Base-by-base conservation (phyloP, 768 basidiomycete species). In the Psilocybe cyanescens region DNA sequence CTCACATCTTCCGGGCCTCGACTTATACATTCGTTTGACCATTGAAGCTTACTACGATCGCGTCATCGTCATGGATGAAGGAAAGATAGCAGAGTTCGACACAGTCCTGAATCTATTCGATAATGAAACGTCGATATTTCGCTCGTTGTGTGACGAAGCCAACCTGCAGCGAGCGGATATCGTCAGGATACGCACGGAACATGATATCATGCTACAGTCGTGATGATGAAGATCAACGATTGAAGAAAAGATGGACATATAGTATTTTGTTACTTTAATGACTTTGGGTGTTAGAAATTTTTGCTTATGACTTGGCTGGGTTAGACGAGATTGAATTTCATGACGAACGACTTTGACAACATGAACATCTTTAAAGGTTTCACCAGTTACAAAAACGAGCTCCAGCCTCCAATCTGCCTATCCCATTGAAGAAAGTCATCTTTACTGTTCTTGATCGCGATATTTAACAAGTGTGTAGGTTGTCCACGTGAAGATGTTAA, bases 41-140 rank as follows among this genome's bases (percentile, higher is more conserved):
- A 35, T 48, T 12, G 19, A 14, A 85, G 85, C 81, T 0, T 83
- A 89, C 67, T 90, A 88, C 61, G 88, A 91, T 67, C 81, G 85
- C n/a, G 81, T 92, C 16, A 74, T 93, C 8, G 90, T 92, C 53
- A 89, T 94, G 87, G 86, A 89, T 63, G 74, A 79, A 28, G 91
- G 92, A 3, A 68, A 75, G 49, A 83, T 91, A 3, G 88, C 85
- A 3, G 91, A 92, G 71, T 91, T 84, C 69, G 91, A 91, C 73
- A 87, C 88, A 0, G 90, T 92, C 3, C 79, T 89, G 37, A 83
- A 81, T 61, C 80, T 92, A 3, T 86, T 85, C 68, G 83, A 88
- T 70, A 80, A 80, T 55, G 76, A 82, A 56, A 78, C 80, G 57
- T 90, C 88, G 2, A 87, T 91, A 48, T 91, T 91, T 79, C 79